phyloP scores from a whole-genome alignment of 768 basidiomycete genomes.

The Boletellus ananas region DNA sequence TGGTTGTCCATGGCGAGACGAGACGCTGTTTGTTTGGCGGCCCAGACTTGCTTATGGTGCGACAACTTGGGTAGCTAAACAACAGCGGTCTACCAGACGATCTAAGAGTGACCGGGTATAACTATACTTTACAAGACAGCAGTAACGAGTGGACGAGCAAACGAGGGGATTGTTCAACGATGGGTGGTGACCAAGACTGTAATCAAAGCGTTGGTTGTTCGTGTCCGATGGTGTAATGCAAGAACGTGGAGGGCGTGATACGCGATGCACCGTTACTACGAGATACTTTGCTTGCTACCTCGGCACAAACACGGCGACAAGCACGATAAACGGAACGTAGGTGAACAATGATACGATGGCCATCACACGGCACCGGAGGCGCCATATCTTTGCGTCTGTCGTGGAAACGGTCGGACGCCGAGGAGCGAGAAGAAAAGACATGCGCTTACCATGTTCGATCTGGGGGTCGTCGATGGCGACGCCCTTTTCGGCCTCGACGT shows the following conservation, averaged over 20 bases:
- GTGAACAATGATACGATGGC: slow-evolving; percentile 62
- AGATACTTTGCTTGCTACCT: slow-evolving; percentile 23
- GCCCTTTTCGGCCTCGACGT: slow-evolving; percentile 55
- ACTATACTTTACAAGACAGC: slow-evolving; percentile 26
- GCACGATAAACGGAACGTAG: slow-evolving; percentile 75
- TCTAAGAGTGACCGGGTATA: slow-evolving; percentile 23
- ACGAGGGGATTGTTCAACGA: slow-evolving; percentile 15
- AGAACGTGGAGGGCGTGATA: slow-evolving; percentile 16
- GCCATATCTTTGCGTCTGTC: slow-evolving; percentile 71
- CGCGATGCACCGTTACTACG: slow-evolving; percentile 10
- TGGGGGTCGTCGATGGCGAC: slow-evolving; percentile 78
- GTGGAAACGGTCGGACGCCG: slow-evolving; percentile 5
- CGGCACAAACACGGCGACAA: slow-evolving; percentile 60
- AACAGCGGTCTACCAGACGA: slow-evolving; percentile 16
- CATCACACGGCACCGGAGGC: slow-evolving; percentile 73
- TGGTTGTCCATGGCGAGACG: slow-evolving; percentile 25
- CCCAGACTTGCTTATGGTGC: slow-evolving; percentile 12
- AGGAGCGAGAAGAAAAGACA: neutral
- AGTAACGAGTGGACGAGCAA: slow-evolving; percentile 22
- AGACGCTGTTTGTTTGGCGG: slow-evolving; percentile 22
- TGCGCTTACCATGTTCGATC: slow-evolving; percentile 63
- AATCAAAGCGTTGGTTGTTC: slow-evolving; percentile 9
- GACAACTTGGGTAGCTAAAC: slow-evolving; percentile 23
- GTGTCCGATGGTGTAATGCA: slow-evolving; percentile 23
- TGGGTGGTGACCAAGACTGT: slow-evolving; percentile 13